Conservation (phyloP, 1,284 basidiomycete genomes). For the Ganoderma sinense region DNA sequence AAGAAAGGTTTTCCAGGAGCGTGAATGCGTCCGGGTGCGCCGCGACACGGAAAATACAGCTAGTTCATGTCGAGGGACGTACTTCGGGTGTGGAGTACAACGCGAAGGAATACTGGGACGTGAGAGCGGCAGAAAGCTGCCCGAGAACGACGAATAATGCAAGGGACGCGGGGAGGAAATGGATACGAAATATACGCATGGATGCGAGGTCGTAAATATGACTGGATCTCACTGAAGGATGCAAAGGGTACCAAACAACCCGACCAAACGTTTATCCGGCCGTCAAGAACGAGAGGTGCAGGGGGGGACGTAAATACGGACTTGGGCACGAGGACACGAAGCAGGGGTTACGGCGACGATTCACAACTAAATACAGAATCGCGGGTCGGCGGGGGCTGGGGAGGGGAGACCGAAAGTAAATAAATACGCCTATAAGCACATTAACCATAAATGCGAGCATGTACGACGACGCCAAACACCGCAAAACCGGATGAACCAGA, state of each 20-base stretch:
- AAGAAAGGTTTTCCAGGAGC: background rate
- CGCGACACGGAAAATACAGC: background rate
- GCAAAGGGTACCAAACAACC: background rate
- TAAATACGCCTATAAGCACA: constrained; percentile 3
- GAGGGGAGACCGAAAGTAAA: background rate
- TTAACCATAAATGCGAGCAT: background rate
- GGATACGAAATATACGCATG: background rate
- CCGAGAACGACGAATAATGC: background rate
- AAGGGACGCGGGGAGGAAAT: background rate
- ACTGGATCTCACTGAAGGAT: background rate
- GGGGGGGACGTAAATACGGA: background rate
- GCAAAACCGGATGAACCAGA: background rate
- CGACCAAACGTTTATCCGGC: background rate
- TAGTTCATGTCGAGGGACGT: background rate
- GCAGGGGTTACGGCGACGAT: background rate
- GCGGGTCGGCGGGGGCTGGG: background rate
- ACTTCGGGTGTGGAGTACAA: background rate
- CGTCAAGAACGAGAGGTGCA: background rate
- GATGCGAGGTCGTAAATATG: background rate
- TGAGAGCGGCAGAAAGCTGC: too few relatives aligned
- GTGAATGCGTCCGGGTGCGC: background rate
- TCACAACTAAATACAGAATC: background rate
- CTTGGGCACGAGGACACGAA: constrained; percentile 5
- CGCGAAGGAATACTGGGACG: background rate
- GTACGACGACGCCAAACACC: background rate